Percentiles rank a stretch among this genome's conserved stretches.
Evolutionary conservation across 805 yeast species (phyloP).

Genomic region (Debaryomyces prosopidis): DNA sequence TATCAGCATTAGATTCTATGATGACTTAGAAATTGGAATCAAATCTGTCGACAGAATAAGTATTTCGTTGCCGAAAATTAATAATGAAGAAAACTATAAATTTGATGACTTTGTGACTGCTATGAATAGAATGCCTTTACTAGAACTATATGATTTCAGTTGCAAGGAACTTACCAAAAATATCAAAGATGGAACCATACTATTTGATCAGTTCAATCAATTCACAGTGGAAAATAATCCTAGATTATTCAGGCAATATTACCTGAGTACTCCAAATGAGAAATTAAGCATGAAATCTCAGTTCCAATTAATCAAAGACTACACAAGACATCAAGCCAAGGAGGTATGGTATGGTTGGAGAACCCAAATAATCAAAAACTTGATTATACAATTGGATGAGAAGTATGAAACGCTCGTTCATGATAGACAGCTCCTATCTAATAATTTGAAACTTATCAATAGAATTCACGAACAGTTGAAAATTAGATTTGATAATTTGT

Average conservation of each 20-base stretch:
- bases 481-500: slow-evolving; percentile 9
- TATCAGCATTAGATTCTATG: slow-evolving; percentile 44
- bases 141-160: slow-evolving; percentile 54
- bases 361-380: slow-evolving; percentile 47
- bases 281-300: slow-evolving; percentile 46
- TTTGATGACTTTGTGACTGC: slow-evolving; percentile 40
- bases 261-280: slow-evolving; percentile 37
- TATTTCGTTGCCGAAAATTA: slow-evolving; percentile 12
- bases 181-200: slow-evolving; percentile 47
- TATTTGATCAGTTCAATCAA: slow-evolving; percentile 49
- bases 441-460: slow-evolving; percentile 12
- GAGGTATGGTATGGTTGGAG: slow-evolving; percentile 68
- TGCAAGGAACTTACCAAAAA: slow-evolving; percentile 54
- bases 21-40: slow-evolving; percentile 42
- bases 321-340: slow-evolving; percentile 52
- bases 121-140: slow-evolving; percentile 39
- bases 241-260: slow-evolving; percentile 48
- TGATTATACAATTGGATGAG: slow-evolving; percentile 32
- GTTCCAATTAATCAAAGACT: slow-evolving; percentile 50
- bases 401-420: slow-evolving; percentile 18
- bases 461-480: slow-evolving; percentile 9
- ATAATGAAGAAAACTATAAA: slow-evolving; percentile 8
- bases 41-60: slow-evolving; percentile 24
- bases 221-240: slow-evolving; percentile 50
- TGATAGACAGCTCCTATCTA: slow-evolving; percentile 15